Base-by-base conservation (phyloP, 2,329 filamentous ascomycete genomes). In the Chrysoporthe deuterocubensis region DNA sequence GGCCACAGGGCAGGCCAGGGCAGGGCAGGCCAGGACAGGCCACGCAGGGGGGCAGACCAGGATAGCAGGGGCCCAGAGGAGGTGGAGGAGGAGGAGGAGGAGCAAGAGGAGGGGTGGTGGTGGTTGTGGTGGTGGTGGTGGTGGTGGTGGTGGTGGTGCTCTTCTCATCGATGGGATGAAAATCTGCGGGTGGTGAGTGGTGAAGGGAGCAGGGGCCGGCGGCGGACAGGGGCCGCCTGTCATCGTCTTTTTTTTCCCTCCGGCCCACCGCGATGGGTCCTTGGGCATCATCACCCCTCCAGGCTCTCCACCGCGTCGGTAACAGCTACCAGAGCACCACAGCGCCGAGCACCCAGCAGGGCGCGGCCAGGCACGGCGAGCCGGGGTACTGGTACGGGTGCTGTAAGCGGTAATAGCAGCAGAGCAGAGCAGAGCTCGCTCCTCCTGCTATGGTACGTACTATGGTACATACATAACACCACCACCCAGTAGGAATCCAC, bases 251-350 rank as follows among this genome's bases (percentile, higher is more conserved):
- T 58, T 52, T 52, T 11, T 52, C 37, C 18, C 42, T n/a, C 18
- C 5, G 16, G 43, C 44, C 42, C 59, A 34, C 44, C 48, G 59
- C 34, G 26, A 62, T 62, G 59, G 59, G 59, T 37, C 56, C 16
- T 58, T 58, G 56, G 56, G 56, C 56, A 58, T 58, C 56, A 34
- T 58, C 56, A 42, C 13, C 37, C 40, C 34, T 58, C 50, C 50
- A 54, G 21, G 50, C 50, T 54, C 50, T 54, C 50, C 50, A 54
- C 50, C 13, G 50, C 16, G 21, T 54, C 50, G 50, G 50, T 54
- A 54, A 54, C 50, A 32, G 4, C 21, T 16, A 54, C 32, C 48
- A 52, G 26, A 52, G 21, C 48, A 52, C 11, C 48, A 4, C 9
- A 52, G n/a, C 26, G 26, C 26, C 26, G 26, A 26, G 26, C 26